Evolutionary conservation across 140 eudicot genomes (phyloP).

Genomic region (Anethum foeniculum): DNA sequence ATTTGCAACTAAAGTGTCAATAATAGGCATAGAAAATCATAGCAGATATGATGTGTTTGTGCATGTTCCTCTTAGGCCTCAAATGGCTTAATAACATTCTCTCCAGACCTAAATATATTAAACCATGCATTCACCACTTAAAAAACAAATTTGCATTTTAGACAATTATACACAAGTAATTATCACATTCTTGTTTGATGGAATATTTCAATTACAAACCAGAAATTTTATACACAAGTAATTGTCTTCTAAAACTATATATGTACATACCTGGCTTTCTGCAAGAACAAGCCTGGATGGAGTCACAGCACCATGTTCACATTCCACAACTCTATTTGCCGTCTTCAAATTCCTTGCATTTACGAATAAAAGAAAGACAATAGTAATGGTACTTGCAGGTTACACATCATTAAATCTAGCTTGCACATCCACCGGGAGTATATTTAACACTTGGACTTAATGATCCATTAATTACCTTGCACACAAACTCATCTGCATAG

Average conservation of each 20-base stretch:
- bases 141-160: too few relatives aligned
- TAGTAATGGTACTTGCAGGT: constrained; percentile 19
- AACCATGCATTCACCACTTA: too few relatives aligned
- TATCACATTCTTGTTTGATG: too few relatives aligned
- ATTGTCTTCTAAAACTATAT: not conserved
- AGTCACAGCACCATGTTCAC: constrained; percentile 14
- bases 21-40: too few relatives aligned
- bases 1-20: too few relatives aligned
- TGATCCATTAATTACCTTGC: constrained; percentile 31
- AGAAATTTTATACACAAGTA: too few relatives aligned
- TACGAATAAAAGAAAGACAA: constrained; percentile 26
- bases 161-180: too few relatives aligned
- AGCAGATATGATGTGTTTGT: too few relatives aligned
- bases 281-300: constrained; percentile 19
- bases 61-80: too few relatives aligned
- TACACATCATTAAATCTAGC: constrained; percentile 7
- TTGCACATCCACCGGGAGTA: constrained; percentile 35
- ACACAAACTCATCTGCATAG: constrained; percentile 28
- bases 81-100: too few relatives aligned
- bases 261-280: constrained; percentile 20
- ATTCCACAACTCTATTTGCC: constrained; percentile 16
- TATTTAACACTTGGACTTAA: constrained; percentile 13
- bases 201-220: too few relatives aligned
- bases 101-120: too few relatives aligned
- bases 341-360: constrained; percentile 15